phyloP scores from a whole-genome alignment of 331 rosid genomes.

The Rhamnella rubrinervis region DNA sequence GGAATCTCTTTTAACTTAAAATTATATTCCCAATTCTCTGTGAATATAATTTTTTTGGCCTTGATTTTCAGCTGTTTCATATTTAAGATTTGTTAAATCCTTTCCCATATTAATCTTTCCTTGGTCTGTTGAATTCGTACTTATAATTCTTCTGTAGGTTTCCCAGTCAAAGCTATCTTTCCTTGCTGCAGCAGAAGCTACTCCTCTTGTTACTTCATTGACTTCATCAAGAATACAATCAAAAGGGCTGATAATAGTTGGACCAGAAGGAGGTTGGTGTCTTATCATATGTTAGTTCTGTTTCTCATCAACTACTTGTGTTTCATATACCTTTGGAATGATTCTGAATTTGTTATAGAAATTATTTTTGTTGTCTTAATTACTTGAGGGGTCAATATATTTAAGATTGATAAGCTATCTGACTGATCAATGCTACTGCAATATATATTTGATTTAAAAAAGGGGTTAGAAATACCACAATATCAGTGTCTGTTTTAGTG shows the following conservation, averaged over 20 bases:
- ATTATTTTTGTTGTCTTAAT: no score
- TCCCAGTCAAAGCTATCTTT: slow-evolving; percentile 65
- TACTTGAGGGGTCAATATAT: no score
- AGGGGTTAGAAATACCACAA: no score
- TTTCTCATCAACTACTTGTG: background rate
- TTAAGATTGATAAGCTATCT: no score
- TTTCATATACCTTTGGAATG: background rate
- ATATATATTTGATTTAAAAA: no score
- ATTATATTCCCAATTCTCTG: no score
- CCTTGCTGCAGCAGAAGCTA: slow-evolving; percentile 73
- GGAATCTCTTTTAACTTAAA: background rate
- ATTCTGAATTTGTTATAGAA: background rate
- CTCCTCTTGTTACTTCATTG: slow-evolving; percentile 67
- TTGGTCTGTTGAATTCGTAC: slow-evolving; percentile 1
- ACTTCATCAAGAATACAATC: slow-evolving; percentile 39
- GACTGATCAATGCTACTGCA: no score
- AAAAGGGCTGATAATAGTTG: slow-evolving; percentile 69
- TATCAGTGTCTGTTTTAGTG: no score
- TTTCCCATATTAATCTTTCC: background rate
- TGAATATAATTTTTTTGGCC: no score
- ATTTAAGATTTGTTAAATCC: slow-evolving; percentile 15
- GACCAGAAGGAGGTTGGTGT: slow-evolving; percentile 93
- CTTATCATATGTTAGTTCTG: background rate
- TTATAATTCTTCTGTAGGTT: slow-evolving; percentile 45
- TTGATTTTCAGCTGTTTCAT: background rate